Conservation (phyloP, 108 stramenopile species). For the Pseudonitzschia pungens region DNA sequence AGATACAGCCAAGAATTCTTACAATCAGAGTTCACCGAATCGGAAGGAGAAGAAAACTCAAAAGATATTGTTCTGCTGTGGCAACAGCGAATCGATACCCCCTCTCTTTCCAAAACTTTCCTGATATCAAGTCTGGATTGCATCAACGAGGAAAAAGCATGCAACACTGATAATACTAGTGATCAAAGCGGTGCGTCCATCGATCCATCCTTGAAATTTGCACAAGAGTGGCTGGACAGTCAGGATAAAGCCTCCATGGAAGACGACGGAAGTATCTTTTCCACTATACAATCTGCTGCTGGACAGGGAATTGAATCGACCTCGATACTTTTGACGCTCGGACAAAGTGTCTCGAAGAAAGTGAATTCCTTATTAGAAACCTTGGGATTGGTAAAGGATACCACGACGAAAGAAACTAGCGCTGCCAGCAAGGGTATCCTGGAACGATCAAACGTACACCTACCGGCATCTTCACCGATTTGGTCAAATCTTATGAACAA, state of each 20-base stretch:
- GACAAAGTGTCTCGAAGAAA: slow-evolving; percentile 37
- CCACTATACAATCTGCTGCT: slow-evolving; percentile 71
- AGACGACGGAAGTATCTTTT: slow-evolving; percentile 64
- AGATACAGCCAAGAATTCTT: slow-evolving; percentile 50
- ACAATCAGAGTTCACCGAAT: slow-evolving; percentile 40
- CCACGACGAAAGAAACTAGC: slow-evolving; percentile 26
- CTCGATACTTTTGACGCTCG: slow-evolving; percentile 63
- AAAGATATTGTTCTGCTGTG: slow-evolving; percentile 45
- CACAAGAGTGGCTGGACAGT: slow-evolving; percentile 65
- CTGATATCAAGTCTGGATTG: slow-evolving; percentile 49
- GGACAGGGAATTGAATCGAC: slow-evolving; percentile 88
- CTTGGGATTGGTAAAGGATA: slow-evolving; percentile 13
- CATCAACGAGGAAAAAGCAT: slow-evolving; percentile 11
- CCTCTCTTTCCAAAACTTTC: slow-evolving; percentile 58
- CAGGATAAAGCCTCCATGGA: slow-evolving; percentile 51
- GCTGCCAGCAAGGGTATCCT: slow-evolving; percentile 7
- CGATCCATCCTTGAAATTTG: slow-evolving; percentile 49
- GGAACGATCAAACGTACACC: slow-evolving; percentile 49
- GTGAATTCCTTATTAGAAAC: slow-evolving; percentile 6
- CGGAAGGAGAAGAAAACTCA: slow-evolving; percentile 16
- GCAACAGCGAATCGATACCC: slow-evolving; percentile 40
- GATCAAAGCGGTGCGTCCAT: slow-evolving; percentile 11
- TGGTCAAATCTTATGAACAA: slow-evolving; percentile 70
- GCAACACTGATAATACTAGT: background rate
- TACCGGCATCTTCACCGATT: slow-evolving; percentile 49